Evolutionary conservation across 106 monocot genomes (phyloP).

Genomic region (Xerophyta viscosa): DNA sequence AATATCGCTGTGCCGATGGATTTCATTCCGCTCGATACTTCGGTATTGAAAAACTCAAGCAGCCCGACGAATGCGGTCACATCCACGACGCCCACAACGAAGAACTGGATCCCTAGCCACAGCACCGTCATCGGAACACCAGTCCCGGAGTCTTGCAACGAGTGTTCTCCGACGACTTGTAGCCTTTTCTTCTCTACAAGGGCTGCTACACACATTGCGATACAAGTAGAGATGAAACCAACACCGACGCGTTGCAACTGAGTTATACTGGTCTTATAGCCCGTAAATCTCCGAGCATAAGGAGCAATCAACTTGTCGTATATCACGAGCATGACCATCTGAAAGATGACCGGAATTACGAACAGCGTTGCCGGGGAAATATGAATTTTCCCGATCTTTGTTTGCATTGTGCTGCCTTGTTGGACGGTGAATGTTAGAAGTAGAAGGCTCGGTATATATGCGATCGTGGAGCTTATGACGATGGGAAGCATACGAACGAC

Average conservation of each 20-base stretch:
- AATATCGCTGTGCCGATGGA: slow-evolving; percentile 51
- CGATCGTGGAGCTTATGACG: slow-evolving; percentile 29
- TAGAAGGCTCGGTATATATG: slow-evolving; percentile 23
- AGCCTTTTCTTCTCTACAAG: slow-evolving; percentile 36
- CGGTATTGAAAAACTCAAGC: slow-evolving; percentile 58
- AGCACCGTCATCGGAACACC: slow-evolving; percentile 44
- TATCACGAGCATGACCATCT: slow-evolving; percentile 28
- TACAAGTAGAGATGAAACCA: slow-evolving; percentile 21
- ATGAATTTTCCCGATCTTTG: slow-evolving; percentile 34
- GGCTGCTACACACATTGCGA: slow-evolving; percentile 35
- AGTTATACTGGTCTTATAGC: slow-evolving; percentile 26
- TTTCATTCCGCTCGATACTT: slow-evolving; percentile 40
- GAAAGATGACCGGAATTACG: slow-evolving; percentile 29
- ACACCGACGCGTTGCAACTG: slow-evolving; percentile 30
- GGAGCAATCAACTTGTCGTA: slow-evolving; percentile 50
- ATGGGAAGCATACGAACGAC: slow-evolving; percentile 48
- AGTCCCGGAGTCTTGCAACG: slow-evolving; percentile 9
- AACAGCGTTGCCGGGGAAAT: slow-evolving; percentile 38
- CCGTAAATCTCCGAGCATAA: slow-evolving; percentile 30
- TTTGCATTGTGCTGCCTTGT: slow-evolving; percentile 52
- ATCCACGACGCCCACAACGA: slow-evolving; percentile 40
- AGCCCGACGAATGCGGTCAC: slow-evolving; percentile 53
- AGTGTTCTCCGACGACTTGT: slow-evolving; percentile 16
- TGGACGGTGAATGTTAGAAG: slow-evolving; percentile 46
- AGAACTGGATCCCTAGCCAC: slow-evolving; percentile 50